These are phyloP conservation scores for Cladosporium sp. DNA, from an alignment of 2,329 filamentous ascomycete species.

Conservation along the genomic window DNA sequence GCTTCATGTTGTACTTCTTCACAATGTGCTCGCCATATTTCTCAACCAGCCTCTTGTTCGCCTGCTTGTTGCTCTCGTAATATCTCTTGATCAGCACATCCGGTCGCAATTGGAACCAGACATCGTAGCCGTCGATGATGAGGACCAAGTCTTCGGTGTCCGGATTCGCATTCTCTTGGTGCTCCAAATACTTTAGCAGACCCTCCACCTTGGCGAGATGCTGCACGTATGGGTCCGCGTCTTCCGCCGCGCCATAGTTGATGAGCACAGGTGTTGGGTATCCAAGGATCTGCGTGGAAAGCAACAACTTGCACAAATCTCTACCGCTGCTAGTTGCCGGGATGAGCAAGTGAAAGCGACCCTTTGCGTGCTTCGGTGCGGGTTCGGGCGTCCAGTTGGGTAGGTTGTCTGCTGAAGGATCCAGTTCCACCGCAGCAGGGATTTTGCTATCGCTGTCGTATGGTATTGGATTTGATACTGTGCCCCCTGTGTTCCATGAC, in stretches of 20 bases:
- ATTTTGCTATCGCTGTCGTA: background rate
- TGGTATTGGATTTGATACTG: slow-evolving; percentile 5
- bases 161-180: slow-evolving; percentile 29
- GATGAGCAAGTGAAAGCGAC: slow-evolving; percentile 50
- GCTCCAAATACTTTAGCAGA: slow-evolving; percentile 42
- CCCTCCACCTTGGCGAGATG: slow-evolving; percentile 42
- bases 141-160: slow-evolving; percentile 55
- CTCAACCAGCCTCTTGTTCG: slow-evolving; percentile 40
- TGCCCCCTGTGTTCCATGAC: slow-evolving; percentile 6
- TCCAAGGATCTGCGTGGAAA: slow-evolving; percentile 53
- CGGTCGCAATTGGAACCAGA: slow-evolving; percentile 59
- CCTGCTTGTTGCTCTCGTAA: slow-evolving; percentile 46
- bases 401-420: background rate
- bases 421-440: background rate
- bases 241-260: slow-evolving; percentile 34
- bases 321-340: slow-evolving; percentile 42
- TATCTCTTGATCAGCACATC: slow-evolving; percentile 58
- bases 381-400: slow-evolving; percentile 3
- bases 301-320: slow-evolving; percentile 51
- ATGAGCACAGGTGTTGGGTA: slow-evolving; percentile 54
- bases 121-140: slow-evolving; percentile 57
- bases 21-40: slow-evolving; percentile 32
- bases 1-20: slow-evolving; percentile 19
- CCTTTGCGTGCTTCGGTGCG: slow-evolving; percentile 13
- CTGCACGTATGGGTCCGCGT: slow-evolving; percentile 32